A percentile compares a stretch with the other conserved stretches of the same genome.
phyloP scores from a whole-genome alignment of 169 alveolate genomes.

The Eimeria tenella region DNA sequence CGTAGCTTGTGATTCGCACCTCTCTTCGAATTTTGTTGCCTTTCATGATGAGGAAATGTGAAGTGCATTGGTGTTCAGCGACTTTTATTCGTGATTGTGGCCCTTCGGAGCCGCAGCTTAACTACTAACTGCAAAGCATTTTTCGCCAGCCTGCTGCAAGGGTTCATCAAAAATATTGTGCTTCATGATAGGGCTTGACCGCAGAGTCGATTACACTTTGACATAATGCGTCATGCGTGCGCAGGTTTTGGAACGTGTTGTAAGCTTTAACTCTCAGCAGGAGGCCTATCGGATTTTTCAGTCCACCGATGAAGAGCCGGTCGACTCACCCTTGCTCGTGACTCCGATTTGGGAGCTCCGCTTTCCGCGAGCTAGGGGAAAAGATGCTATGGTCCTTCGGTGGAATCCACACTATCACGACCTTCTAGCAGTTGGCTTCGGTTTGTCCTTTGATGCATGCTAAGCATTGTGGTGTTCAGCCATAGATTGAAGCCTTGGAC shows the following conservation, averaged over 20 bases:
- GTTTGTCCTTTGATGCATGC: constrained; percentile 34
- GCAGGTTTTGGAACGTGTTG: constrained; percentile 70
- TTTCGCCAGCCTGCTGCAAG: too few species aligned
- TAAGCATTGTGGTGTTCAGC: background rate
- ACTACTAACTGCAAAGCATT: too few species aligned
- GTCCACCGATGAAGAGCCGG: constrained; percentile 46
- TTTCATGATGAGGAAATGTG: too few species aligned
- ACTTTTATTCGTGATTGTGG: too few species aligned
- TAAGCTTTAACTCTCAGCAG: constrained; percentile 69
- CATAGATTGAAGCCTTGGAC: background rate
- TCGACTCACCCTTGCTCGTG: constrained; percentile 12
- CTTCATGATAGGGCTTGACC: too few species aligned
- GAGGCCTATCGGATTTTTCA: constrained; percentile 61
- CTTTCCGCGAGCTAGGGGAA: constrained; percentile 77
- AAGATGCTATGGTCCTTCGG: constrained; percentile 89
- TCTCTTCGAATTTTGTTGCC: too few species aligned
- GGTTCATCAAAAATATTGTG: too few species aligned
- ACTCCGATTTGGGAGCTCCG: constrained; percentile 81
- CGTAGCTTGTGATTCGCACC: background rate
- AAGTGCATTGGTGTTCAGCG: too few species aligned
- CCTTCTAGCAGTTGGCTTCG: constrained; percentile 96
- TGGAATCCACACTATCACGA: constrained; percentile 96
- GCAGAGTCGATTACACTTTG: background rate
- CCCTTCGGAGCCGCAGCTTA: too few species aligned
- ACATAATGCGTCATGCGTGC: background rate